phyloP scores from a whole-genome alignment of 441 rosid genomes.

The Corymbia citriodora region DNA sequence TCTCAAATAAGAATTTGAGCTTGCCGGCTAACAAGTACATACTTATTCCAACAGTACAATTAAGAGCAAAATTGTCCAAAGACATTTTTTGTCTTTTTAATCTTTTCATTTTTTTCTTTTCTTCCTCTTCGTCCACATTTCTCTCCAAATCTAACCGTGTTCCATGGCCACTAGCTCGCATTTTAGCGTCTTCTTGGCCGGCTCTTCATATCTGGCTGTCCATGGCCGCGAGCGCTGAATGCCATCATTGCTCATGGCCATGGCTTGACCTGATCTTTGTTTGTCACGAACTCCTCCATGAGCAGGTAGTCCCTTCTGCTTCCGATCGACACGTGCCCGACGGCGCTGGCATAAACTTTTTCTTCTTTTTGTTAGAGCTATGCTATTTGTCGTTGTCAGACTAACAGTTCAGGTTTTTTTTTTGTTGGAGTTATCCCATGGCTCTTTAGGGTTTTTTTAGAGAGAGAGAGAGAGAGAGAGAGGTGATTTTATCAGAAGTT shows the following conservation, averaged over 20 bases:
- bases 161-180: not conserved
- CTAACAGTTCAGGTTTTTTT: not conserved
- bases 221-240: not conserved
- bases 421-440: no score
- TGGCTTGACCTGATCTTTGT: not conserved
- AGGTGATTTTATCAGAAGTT: not conserved
- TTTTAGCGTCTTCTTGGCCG: not conserved
- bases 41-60: accelerated
- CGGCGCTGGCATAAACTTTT: not conserved
- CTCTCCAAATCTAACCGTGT: no score
- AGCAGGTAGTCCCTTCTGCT: not conserved
- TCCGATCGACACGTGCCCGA: not conserved
- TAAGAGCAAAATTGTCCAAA: not conserved
- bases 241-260: not conserved
- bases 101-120: not conserved
- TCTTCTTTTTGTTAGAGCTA: not conserved
- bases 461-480: no score
- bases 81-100: accelerated
- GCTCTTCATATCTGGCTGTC: not conserved
- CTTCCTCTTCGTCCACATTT: no score
- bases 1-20: accelerated
- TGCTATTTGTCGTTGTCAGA: not conserved
- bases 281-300: not conserved
- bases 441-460: no score
- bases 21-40: accelerated